Base-by-base conservation (phyloP, 352 stramenopile genomes). In the Lagenidium giganteum region DNA sequence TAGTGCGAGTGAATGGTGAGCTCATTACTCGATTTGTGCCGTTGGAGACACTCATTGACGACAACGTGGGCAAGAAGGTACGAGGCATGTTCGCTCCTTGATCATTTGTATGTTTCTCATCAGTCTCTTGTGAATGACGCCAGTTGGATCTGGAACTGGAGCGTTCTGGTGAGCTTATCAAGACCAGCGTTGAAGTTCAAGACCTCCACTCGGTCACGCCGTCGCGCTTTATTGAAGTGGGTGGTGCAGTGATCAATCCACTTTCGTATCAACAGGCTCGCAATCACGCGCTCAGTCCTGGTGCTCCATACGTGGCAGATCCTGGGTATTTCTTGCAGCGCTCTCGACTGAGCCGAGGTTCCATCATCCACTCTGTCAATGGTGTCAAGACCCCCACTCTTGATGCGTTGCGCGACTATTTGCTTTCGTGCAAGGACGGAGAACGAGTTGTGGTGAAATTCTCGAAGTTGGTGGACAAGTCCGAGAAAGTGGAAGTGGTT, bases 1-100 rank as follows among this genome's bases (percentile, higher is more conserved):
- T 97, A 11, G 59, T 96, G 8, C 65, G 74, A 9, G 67, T 96
- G 11, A 95, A 95, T 31, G 83, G 72, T 5, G 20, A 87, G 13
- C 51, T 87, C n/a, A 63, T 95, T 28, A 95, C 89, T 11, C 69
- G 81, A 1, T 97, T 97, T 47, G 75, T 96, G 14, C 76, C 84
- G 18, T 46, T 96, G 5, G 90, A 97, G 42, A 60, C 54, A 5
- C 70, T 86, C 25, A 53, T 96, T 12, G 88, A 97, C 26, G 67
- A 89, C 16, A 62, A 83, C 14, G 83, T 95, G 0, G 71, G 56
- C 16, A 61, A 84, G 33, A 71, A 69, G 59, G 75, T 87, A n/a
- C 23, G 56, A 16, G 27, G n/a, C n/a, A n/a, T n/a, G n/a, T n/a
- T n/a, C n/a, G n/a, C n/a, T n/a, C n/a, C n/a, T n/a, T n/a, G n/a